Percentiles rank a stretch among this genome's conserved stretches.
Evolutionary conservation across 345 rosid species (phyloP).

Genomic region (Hirschfeldia incana): DNA sequence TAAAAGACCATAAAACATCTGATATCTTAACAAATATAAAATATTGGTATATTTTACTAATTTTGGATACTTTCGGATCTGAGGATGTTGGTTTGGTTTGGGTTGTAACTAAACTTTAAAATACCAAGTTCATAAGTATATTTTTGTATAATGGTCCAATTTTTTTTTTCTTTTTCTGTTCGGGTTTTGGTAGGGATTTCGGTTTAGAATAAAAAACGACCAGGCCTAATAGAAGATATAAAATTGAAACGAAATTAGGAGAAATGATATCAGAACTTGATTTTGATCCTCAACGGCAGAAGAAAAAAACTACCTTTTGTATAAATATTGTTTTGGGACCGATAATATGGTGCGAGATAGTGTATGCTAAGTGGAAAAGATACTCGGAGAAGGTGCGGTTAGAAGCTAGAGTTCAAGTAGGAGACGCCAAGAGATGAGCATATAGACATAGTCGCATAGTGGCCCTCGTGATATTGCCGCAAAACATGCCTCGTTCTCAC

Average conservation of each 20-base stretch:
- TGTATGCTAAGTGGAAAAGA: conserved; percentile 13
- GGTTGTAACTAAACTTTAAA: no score
- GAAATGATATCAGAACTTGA: not conserved
- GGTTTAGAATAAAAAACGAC: no score
- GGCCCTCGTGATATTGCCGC: conserved; percentile 41
- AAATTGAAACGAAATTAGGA: not conserved
- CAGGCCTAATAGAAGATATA: not conserved
- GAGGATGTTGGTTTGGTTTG: no score
- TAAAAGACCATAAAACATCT: no score
- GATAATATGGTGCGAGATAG: not conserved
- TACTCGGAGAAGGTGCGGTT: conserved; percentile 25
- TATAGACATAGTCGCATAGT: conserved; percentile 27
- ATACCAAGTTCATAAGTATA: no score
- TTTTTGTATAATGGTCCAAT: no score
- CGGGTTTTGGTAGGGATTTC: no score
- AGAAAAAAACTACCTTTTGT: not conserved
- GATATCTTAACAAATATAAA: no score
- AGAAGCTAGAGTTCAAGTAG: conserved; percentile 34
- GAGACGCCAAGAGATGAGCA: conserved; percentile 35
- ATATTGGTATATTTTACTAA: no score
- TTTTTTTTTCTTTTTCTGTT: no score
- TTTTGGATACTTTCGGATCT: no score
- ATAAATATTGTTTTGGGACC: not conserved
- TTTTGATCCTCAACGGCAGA: not conserved
- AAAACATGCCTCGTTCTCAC: conserved; percentile 35